A percentile compares a stretch with the other conserved stretches of the same genome.
phyloP scores from a whole-genome alignment of 768 basidiomycete species.

The Heimioporus sp. region DNA sequence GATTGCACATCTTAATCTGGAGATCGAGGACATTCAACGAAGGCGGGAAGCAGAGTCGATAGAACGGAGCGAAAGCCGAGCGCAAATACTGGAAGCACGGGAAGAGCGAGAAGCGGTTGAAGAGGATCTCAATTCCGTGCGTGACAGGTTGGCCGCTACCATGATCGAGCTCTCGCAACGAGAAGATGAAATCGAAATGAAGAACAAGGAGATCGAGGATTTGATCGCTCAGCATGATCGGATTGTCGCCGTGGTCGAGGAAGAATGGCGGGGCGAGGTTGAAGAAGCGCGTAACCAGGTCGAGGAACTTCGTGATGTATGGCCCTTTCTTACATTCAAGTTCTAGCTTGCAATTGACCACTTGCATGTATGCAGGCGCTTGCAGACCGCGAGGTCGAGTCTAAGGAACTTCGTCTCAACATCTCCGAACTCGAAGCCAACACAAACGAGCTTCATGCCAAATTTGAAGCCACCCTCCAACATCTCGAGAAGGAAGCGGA shows the following conservation, averaged over 20 bases:
- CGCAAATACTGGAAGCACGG: constrained; percentile 63
- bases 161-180: constrained; percentile 83
- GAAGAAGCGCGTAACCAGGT: constrained; percentile 76
- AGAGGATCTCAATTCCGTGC: constrained; percentile 67
- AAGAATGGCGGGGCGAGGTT: constrained; percentile 87
- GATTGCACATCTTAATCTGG: constrained; percentile 58
- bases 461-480: constrained; percentile 71
- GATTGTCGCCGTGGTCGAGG: constrained; percentile 71
- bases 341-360: neutral
- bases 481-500: constrained; percentile 78
- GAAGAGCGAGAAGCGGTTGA: constrained; percentile 80
- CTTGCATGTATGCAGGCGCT: constrained; percentile 47
- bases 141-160: constrained; percentile 76
- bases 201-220: constrained; percentile 75
- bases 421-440: constrained; percentile 75
- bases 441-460: constrained; percentile 64
- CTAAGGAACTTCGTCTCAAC: constrained; percentile 68
- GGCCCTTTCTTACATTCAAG: constrained; percentile 15
- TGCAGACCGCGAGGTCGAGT: constrained; percentile 77
- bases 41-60: constrained; percentile 59
- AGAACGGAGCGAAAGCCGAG: constrained; percentile 74
- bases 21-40: constrained; percentile 64
- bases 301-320: constrained; percentile 75
- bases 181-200: constrained; percentile 83
- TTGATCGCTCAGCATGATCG: constrained; percentile 70